Conservation (phyloP, 2,329 filamentous ascomycete genomes). For the Penicillium oxalicum region DNA sequence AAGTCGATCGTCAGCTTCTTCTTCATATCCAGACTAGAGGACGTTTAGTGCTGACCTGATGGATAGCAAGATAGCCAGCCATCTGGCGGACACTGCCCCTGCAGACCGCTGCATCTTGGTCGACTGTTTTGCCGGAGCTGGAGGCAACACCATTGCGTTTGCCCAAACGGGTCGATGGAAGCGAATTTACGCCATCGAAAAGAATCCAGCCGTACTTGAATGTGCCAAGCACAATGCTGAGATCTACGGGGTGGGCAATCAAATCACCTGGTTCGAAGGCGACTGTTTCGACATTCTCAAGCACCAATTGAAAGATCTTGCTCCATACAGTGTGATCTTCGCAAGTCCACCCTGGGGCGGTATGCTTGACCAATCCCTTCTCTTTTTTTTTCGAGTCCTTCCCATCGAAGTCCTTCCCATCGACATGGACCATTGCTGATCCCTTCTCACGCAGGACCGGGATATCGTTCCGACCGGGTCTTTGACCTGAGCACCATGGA, state of each 20-base stretch:
- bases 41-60: not conserved
- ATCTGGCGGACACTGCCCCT: conserved; percentile 56
- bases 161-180: conserved; percentile 73
- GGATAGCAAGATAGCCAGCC: conserved; percentile 65
- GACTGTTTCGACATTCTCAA: conserved; percentile 74
- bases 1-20: conserved; percentile 25
- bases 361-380: conserved; percentile 27
- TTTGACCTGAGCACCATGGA: conserved; percentile 84
- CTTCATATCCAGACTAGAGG: not conserved
- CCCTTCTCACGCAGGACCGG: conserved; percentile 46
- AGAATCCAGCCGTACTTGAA: conserved; percentile 68
- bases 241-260: conserved; percentile 70
- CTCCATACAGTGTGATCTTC: conserved; percentile 56
- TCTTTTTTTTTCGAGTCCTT: not conserved
- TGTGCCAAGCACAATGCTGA: conserved; percentile 91
- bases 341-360: conserved; percentile 71
- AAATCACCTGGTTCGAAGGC: conserved; percentile 78
- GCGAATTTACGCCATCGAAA: conserved; percentile 82
- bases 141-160: conserved; percentile 93
- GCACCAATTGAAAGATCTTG: conserved; percentile 44
- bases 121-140: conserved; percentile 85
- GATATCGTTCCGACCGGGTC: conserved; percentile 59
- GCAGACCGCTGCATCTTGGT: conserved; percentile 62
- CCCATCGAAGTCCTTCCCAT: too few species aligned
- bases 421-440: not conserved